phyloP scores from a whole-genome alignment of 2,329 filamentous ascomycete species.

The Parascedosporium putredinis region DNA sequence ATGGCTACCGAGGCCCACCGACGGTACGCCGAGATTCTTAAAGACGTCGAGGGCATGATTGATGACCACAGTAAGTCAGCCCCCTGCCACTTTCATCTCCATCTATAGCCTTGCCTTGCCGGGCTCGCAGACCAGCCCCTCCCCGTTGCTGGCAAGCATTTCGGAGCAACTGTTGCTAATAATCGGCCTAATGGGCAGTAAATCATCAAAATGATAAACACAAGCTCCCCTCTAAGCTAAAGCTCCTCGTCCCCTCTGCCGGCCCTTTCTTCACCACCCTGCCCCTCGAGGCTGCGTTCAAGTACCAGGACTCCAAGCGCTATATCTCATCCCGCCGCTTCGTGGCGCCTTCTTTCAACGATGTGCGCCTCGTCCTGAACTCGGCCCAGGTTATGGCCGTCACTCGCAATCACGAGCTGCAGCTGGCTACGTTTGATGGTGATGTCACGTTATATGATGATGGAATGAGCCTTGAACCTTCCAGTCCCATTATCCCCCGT shows the following conservation, averaged over 20 bases:
- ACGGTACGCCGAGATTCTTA: conserved; percentile 90
- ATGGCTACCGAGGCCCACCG: conserved; percentile 75
- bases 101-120: too few relatives aligned
- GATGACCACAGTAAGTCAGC: conserved; percentile 72
- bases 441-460: conserved; percentile 95
- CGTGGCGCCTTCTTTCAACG: conserved; percentile 94
- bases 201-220: conserved; percentile 55
- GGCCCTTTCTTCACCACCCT: conserved; percentile 91
- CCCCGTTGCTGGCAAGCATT: too few relatives aligned
- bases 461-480: conserved; percentile 64
- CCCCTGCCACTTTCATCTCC: not conserved
- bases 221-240: conserved; percentile 74
- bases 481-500: conserved; percentile 65
- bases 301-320: conserved; percentile 74
- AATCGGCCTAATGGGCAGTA: conserved; percentile 34
- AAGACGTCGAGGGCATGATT: conserved; percentile 84
- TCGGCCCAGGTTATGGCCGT: conserved; percentile 90
- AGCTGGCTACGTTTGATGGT: conserved; percentile 92
- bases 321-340: conserved; percentile 87
- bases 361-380: conserved; percentile 85
- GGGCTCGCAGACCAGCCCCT: too few relatives aligned
- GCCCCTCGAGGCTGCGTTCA: conserved; percentile 80
- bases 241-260: conserved; percentile 80
- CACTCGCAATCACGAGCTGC: conserved; percentile 56
- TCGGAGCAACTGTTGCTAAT: too few relatives aligned